Conservation (phyloP, 768 basidiomycete species). For the Rhodocollybia butyracea region DNA sequence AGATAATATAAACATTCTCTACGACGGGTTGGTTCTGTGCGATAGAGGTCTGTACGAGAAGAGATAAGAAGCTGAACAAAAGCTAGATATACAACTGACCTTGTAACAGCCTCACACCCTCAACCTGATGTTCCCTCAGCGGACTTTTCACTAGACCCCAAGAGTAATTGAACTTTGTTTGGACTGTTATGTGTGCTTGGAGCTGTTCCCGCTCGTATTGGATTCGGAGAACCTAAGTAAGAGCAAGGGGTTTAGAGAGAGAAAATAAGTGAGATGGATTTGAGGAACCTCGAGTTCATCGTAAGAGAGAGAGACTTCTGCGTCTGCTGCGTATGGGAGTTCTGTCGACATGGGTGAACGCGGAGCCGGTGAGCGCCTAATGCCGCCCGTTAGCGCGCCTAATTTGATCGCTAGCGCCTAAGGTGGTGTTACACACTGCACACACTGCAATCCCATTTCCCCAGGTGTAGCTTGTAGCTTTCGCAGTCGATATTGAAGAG, state of each 20-base stretch:
- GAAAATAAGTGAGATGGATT: neutral
- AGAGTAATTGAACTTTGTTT: conserved; percentile 97
- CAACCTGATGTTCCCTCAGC: conserved; percentile 78
- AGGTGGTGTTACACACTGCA: too few relatives aligned
- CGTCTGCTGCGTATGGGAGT: conserved; percentile 94
- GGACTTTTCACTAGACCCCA: conserved; percentile 97
- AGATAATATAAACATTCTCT: conserved; percentile 97
- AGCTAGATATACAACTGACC: conserved; percentile 40
- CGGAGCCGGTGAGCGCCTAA: too few relatives aligned
- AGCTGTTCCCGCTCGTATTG: conserved; percentile 89
- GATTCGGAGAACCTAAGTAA: conserved; percentile 70
- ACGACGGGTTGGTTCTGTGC: conserved; percentile 78
- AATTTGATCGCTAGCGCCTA: too few relatives aligned
- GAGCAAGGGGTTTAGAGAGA: neutral
- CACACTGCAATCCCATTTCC: too few relatives aligned
- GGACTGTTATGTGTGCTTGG: conserved; percentile 82
- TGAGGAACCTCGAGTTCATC: conserved; percentile 81
- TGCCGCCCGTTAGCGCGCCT: too few relatives aligned
- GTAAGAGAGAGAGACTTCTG: conserved; percentile 80
- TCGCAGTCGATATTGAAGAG: too few relatives aligned
- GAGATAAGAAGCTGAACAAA: neutral
- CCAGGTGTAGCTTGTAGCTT: too few relatives aligned
- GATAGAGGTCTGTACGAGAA: conserved; percentile 74
- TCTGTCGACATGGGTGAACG: conserved; percentile 78
- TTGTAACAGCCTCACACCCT: conserved; percentile 89